Evolutionary conservation across 306 rosid genomes (phyloP).

Genomic region (Neltuma alba): DNA sequence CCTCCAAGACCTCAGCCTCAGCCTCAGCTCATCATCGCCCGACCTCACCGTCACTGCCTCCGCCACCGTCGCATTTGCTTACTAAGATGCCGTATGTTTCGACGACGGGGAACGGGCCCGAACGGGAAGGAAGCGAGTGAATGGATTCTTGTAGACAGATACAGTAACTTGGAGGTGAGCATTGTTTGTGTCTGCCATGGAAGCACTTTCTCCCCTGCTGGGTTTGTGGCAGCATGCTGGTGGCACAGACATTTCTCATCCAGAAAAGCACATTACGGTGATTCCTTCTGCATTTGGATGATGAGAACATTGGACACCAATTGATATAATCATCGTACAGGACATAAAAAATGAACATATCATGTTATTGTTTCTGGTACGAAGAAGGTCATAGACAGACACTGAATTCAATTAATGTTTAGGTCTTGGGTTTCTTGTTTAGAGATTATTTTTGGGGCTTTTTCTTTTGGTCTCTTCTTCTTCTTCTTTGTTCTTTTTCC

Average conservation of each 20-base stretch:
- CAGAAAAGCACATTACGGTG: conserved; percentile 71
- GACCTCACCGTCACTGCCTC: neutral
- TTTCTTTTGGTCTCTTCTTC: neutral
- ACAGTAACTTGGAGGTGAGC: conserved; percentile 64
- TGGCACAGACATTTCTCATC: conserved; percentile 63
- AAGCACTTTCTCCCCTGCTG: conserved; percentile 77
- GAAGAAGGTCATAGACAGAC: too few species aligned
- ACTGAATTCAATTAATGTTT: too few species aligned
- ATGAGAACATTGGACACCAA: neutral
- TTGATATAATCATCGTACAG: neutral
- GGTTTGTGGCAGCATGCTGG: conserved; percentile 93
- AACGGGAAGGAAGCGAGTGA: conserved; percentile 64
- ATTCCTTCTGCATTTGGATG: conserved; percentile 54
- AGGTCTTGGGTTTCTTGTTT: neutral
- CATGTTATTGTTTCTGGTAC: neutral
- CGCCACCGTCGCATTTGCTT: neutral
- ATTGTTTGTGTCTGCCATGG: conserved; percentile 90
- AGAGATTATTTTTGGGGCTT: neutral
- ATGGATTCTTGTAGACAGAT: conserved; percentile 68
- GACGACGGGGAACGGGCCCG: conserved; percentile 68
- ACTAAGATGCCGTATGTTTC: conserved; percentile 78
- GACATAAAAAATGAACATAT: neutral
- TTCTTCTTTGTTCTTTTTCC: neutral
- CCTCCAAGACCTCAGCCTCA: conserved; percentile 46
- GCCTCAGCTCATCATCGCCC: too few species aligned